phyloP scores from a whole-genome alignment of 2,329 filamentous ascomycete species.

The Colletotrichum sidae region DNA sequence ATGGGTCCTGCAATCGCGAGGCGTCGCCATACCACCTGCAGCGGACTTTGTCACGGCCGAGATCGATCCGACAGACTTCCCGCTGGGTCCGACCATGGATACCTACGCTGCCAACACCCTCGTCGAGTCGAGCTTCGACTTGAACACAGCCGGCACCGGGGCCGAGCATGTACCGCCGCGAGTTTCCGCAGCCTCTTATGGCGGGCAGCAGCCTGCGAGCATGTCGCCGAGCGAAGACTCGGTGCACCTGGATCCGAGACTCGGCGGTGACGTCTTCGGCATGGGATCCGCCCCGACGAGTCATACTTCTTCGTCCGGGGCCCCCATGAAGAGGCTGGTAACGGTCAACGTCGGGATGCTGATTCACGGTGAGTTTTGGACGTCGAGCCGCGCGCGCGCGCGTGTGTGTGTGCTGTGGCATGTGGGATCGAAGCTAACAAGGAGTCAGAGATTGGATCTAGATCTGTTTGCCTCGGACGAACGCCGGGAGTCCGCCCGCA shows the following conservation, averaged over 20 bases:
- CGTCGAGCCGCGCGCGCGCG: no score
- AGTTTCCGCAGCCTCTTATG: no score
- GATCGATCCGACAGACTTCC: constrained; percentile 59
- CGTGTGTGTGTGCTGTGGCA: no score
- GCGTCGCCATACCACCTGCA: constrained; percentile 70
- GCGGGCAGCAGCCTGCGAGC: not conserved
- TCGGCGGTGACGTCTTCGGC: constrained; percentile 15
- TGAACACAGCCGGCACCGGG: not conserved
- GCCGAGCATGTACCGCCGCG: not conserved
- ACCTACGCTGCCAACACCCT: not conserved
- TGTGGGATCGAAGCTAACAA: not conserved
- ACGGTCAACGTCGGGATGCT: constrained; percentile 48
- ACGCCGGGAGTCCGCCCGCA: constrained; percentile 52
- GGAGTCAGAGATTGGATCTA: constrained; percentile 48
- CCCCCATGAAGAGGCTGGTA: constrained; percentile 44
- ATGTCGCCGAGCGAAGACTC: not conserved
- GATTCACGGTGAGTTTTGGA: constrained; percentile 42
- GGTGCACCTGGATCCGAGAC: constrained; percentile 15
- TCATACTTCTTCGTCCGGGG: not conserved
- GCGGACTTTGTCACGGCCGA: constrained; percentile 71
- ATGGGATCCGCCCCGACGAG: not conserved
- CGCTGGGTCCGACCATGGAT: constrained; percentile 4
- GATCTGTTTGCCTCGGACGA: constrained; percentile 53
- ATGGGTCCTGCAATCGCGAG: constrained; percentile 73
- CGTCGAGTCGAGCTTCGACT: not conserved